These are phyloP conservation scores for Hypoxylon sp. DNA, from an alignment of 2,329 filamentous ascomycete species.

Conservation along the genomic window DNA sequence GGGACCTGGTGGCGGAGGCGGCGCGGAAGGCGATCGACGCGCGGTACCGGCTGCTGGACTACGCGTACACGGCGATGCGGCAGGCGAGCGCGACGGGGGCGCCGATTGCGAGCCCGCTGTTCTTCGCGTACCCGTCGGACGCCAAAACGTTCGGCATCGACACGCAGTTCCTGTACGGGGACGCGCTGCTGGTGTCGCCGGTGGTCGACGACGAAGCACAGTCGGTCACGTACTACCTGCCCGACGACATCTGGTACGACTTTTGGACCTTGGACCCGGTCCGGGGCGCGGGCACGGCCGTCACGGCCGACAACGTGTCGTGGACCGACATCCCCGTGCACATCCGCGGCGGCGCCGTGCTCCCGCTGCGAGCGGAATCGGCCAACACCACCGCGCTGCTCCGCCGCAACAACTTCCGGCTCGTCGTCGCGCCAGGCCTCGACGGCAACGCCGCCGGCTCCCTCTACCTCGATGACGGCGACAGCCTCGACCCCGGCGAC, in stretches of 20 bases:
- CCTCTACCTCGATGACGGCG: slow-evolving; percentile 61
- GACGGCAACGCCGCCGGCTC: slow-evolving; percentile 57
- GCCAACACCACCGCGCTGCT: slow-evolving; percentile 60
- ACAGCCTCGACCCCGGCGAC: slow-evolving; percentile 36
- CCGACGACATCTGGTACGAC: slow-evolving; percentile 60
- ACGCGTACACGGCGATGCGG: slow-evolving; percentile 77
- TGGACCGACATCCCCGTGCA: slow-evolving; percentile 64
- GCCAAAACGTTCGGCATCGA: slow-evolving; percentile 55
- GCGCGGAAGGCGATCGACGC: slow-evolving; percentile 74
- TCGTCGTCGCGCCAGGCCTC: slow-evolving; percentile 57
- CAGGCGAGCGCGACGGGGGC: slow-evolving; percentile 65
- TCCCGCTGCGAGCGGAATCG: slow-evolving; percentile 61
- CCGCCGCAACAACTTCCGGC: slow-evolving; percentile 55
- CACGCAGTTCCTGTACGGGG: slow-evolving; percentile 60
- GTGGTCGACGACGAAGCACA: slow-evolving; percentile 55
- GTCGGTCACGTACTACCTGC: slow-evolving; percentile 57
- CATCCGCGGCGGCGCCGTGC: slow-evolving; percentile 66
- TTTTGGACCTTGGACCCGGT: slow-evolving; percentile 44
- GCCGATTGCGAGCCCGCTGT: slow-evolving; percentile 73
- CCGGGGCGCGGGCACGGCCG: slow-evolving; percentile 30
- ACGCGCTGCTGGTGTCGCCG: slow-evolving; percentile 57
- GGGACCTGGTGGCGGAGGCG: slow-evolving; percentile 67
- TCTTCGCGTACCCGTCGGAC: slow-evolving; percentile 71
- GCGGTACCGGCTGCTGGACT: slow-evolving; percentile 82
- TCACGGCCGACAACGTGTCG: slow-evolving; percentile 38